Conservation (phyloP, 164 flowering plant genomes). For the Stephania japonica region DNA sequence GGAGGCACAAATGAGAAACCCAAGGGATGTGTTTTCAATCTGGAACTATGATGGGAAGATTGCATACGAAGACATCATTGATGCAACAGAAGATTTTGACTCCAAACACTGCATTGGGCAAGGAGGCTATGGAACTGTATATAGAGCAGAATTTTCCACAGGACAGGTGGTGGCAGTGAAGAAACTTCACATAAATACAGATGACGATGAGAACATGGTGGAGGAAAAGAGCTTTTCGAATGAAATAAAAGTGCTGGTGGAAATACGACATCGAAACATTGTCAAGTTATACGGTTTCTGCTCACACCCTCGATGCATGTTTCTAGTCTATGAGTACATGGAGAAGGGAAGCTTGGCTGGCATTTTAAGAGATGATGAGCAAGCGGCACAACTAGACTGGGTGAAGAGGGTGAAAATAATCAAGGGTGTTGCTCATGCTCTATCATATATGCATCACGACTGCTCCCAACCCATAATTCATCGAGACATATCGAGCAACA, state of each 20-base stretch:
- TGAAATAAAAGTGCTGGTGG: conserved; percentile 67
- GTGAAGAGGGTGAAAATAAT: conserved; percentile 4
- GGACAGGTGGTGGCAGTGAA: conserved; percentile 59
- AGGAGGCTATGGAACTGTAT: conserved; percentile 89
- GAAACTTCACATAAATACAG: conserved; percentile 44
- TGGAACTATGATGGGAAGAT: conserved; percentile 3
- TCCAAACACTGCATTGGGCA: conserved; percentile 71
- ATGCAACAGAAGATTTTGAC: conserved; percentile 55
- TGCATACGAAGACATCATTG: neutral
- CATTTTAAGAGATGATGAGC: neutral
- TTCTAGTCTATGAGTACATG: conserved; percentile 40
- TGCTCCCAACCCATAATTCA: conserved; percentile 10
- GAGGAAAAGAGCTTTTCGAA: conserved; percentile 53
- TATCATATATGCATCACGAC: conserved; percentile 11
- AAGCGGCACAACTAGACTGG: conserved; percentile 3
- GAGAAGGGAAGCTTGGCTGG: conserved; percentile 8
- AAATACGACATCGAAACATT: conserved; percentile 62
- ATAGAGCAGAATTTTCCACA: conserved; percentile 37
- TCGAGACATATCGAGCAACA: conserved; percentile 13
- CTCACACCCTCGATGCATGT: conserved; percentile 67
- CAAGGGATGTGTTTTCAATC: neutral
- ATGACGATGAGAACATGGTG: conserved; percentile 22
- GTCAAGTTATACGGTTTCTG: conserved; percentile 87
- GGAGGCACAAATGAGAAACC: neutral
- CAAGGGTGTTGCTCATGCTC: conserved; percentile 8